These are phyloP conservation scores for Cladophialophora yegresii DNA, from an alignment of 2,329 filamentous ascomycete species.

Conservation along the genomic window DNA sequence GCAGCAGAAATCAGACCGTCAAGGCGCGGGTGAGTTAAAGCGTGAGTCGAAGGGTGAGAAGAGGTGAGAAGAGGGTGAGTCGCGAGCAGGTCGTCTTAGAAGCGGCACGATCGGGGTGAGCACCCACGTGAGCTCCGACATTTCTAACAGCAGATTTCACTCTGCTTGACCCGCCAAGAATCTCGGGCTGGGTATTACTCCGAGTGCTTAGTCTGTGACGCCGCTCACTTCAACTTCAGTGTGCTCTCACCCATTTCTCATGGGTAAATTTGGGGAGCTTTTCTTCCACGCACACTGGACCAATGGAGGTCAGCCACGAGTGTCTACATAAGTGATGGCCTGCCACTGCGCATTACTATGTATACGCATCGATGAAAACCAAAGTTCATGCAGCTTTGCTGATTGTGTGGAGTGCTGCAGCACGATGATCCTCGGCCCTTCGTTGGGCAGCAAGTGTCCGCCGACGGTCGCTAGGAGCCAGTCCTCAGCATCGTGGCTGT, in stretches of 20 bases:
- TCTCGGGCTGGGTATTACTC: slow-evolving; percentile 9
- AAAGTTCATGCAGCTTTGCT: slow-evolving; percentile 27
- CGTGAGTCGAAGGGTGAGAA: slow-evolving; percentile 5
- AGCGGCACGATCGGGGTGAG: not conserved
- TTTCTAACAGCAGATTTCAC: no score
- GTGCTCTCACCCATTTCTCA: not conserved
- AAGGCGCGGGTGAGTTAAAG: slow-evolving; percentile 10
- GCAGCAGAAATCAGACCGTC: slow-evolving; percentile 8
- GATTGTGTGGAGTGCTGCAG: slow-evolving; percentile 16
- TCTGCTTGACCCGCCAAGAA: no score
- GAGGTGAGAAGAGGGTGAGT: slow-evolving; percentile 6
- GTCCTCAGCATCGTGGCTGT: slow-evolving; percentile 2
- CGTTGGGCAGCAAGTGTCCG: slow-evolving; percentile 26
- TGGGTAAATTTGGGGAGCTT: not conserved
- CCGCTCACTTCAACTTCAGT: not conserved
- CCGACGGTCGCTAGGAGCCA: not conserved
- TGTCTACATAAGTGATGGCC: slow-evolving; percentile 2
- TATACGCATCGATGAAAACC: slow-evolving; percentile 5
- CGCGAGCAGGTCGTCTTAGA: not conserved
- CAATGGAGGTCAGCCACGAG: slow-evolving; percentile 18
- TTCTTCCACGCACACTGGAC: not conserved
- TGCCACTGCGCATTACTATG: not conserved
- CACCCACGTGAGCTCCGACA: not conserved
- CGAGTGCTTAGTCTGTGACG: not conserved
- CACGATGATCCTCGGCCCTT: slow-evolving; percentile 5